These are phyloP conservation scores for Acanthamoeba sp. DNA, from an alignment of 208 protist genomes.

Conservation along the genomic window DNA sequence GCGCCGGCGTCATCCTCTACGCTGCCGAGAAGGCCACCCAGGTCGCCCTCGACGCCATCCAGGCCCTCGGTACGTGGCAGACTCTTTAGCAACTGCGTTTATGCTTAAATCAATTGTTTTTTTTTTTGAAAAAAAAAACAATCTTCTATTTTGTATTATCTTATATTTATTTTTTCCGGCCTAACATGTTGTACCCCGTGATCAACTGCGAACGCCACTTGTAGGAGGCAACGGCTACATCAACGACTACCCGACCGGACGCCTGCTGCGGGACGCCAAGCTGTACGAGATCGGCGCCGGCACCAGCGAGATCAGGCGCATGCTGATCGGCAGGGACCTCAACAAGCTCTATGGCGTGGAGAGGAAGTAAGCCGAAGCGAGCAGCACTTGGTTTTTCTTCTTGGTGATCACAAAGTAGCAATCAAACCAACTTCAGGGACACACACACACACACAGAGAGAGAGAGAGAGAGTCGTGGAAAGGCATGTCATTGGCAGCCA, in stretches of 20 bases:
- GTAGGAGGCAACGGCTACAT: slow-evolving; percentile 97
- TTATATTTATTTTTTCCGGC: too few relatives aligned
- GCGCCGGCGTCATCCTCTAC: slow-evolving; percentile 96
- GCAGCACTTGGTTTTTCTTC: too few relatives aligned
- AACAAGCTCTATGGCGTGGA: slow-evolving; percentile 73
- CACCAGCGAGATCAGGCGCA: slow-evolving; percentile 90
- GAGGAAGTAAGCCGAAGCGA: slow-evolving; percentile 40
- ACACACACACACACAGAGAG: too few relatives aligned
- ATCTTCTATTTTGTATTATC: too few relatives aligned
- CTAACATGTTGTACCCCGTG: too few relatives aligned
- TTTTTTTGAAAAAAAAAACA: too few relatives aligned
- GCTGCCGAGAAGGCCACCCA: slow-evolving; percentile 94
- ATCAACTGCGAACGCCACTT: too few relatives aligned
- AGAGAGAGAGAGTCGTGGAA: too few relatives aligned
- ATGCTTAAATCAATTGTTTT: too few relatives aligned
- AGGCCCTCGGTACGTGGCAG: slow-evolving; percentile 87
- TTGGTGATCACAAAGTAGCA: too few relatives aligned
- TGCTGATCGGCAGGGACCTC: slow-evolving; percentile 90
- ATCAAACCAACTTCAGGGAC: too few relatives aligned
- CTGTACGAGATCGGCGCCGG: slow-evolving; percentile 95
- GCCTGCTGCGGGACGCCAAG: slow-evolving; percentile 96
- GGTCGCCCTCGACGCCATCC: slow-evolving; percentile 95
- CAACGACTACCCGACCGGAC: slow-evolving; percentile 95
- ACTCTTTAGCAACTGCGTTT: not conserved
- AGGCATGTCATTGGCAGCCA: too few relatives aligned